phyloP scores from a whole-genome alignment of 2,329 filamentous ascomycete genomes.

The Aspergillus aculeatinus region DNA sequence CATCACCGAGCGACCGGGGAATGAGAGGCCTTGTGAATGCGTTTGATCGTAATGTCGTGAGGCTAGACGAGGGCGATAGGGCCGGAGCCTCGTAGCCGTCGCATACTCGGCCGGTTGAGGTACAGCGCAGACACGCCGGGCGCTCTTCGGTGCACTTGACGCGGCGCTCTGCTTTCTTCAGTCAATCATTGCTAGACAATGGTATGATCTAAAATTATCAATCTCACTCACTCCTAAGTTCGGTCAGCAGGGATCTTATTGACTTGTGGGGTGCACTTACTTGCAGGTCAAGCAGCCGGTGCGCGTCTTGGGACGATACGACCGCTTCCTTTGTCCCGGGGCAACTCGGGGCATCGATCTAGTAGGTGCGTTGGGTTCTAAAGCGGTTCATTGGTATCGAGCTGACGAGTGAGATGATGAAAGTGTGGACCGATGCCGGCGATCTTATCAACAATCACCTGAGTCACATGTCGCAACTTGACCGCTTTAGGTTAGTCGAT shows the following conservation, averaged over 20 bases:
- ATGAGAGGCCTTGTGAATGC: background rate
- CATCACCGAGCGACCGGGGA: background rate
- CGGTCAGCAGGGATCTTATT: background rate
- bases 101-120: background rate
- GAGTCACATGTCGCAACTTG: background rate
- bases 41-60: background rate
- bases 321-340: background rate
- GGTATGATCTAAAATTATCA: background rate
- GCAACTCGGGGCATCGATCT: background rate
- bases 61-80: background rate
- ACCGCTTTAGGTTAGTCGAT: background rate
- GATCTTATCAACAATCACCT: background rate
- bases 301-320: background rate
- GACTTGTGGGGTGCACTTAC: background rate
- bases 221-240: background rate
- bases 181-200: background rate
- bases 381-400: no score
- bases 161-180: background rate
- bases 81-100: background rate
- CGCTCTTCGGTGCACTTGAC: background rate
- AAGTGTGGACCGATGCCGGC: no score
- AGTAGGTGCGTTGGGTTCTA: no score
- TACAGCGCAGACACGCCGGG: background rate
- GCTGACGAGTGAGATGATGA: no score
- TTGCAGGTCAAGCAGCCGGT: constrained; percentile 1